phyloP scores from a whole-genome alignment of 2,329 filamentous ascomycete genomes.

The Hypoxylon sp. region DNA sequence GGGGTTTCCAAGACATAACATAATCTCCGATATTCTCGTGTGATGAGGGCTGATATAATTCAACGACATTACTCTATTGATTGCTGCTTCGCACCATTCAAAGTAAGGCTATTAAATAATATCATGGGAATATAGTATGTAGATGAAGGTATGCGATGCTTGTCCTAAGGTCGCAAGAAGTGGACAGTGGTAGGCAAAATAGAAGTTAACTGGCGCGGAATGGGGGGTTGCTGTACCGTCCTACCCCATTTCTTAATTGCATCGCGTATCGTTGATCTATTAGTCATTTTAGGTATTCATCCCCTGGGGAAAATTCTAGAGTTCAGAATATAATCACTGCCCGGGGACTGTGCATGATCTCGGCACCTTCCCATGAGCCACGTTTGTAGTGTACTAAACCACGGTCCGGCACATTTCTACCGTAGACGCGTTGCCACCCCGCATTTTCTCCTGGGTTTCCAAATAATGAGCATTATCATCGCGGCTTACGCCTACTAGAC shows the following conservation, averaged over 20 bases:
- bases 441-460: constrained; percentile 67
- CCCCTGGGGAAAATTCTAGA: constrained; percentile 62
- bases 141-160: constrained; percentile 75
- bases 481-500: not conserved
- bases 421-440: constrained; percentile 66
- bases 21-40: constrained; percentile 71
- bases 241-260: constrained; percentile 75
- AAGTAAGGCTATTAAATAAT: constrained; percentile 74
- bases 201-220: constrained; percentile 73
- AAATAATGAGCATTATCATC: no score
- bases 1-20: constrained; percentile 75
- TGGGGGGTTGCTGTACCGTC: constrained; percentile 71
- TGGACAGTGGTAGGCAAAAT: constrained; percentile 76
- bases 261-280: constrained; percentile 74
- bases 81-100: not conserved
- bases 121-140: constrained; percentile 76
- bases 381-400: constrained; percentile 62
- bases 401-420: constrained; percentile 58
- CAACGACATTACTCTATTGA: constrained; percentile 70
- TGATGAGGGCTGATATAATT: constrained; percentile 73
- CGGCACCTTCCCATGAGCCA: constrained; percentile 52
- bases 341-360: not conserved
- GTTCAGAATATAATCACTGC: not conserved
- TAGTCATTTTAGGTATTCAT: constrained; percentile 76
- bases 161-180: constrained; percentile 63